These are phyloP conservation scores for Flaveria brownii DNA, from an alignment of 129 eudicot species.

Conservation along the genomic window DNA sequence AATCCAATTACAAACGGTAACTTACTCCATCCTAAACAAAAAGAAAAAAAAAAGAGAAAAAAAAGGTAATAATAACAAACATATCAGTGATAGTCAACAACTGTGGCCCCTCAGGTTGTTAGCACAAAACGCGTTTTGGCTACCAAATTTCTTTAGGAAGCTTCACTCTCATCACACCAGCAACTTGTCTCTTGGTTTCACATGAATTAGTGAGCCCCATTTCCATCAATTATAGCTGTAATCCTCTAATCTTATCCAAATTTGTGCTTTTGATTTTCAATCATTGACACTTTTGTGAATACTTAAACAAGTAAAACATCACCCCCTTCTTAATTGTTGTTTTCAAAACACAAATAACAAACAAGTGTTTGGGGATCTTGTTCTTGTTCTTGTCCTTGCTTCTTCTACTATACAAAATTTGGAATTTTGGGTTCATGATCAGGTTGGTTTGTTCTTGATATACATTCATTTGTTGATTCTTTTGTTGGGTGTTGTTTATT, in stretches of 20 bases:
- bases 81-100: conserved; percentile 19
- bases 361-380: neutral
- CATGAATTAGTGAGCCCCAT: conserved; percentile 27
- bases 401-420: conserved; percentile 13
- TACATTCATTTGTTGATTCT: conserved; percentile 4
- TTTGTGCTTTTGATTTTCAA: neutral
- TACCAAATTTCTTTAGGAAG: conserved; percentile 9
- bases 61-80: neutral
- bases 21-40: no score
- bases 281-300: conserved; percentile 1
- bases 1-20: no score
- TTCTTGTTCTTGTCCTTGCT: neutral
- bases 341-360: neutral
- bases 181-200: conserved; percentile 37
- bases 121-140: conserved; percentile 29
- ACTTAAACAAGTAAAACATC: conserved; percentile 19
- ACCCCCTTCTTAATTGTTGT: neutral
- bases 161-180: conserved; percentile 22
- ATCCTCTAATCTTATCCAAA: conserved; percentile 32
- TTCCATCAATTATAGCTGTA: conserved; percentile 32
- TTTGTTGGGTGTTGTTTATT: conserved; percentile 9
- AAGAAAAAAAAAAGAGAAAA: no score
- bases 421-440: neutral
- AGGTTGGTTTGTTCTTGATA: conserved; percentile 1
- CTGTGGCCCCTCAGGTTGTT: conserved; percentile 35